Percentiles rank a stretch among this genome's conserved stretches.
These are phyloP conservation scores for Ophiocordyceps camponoti-rufipedis DNA, from an alignment of 2,329 filamentous ascomycete genomes.

Conservation along the genomic window DNA sequence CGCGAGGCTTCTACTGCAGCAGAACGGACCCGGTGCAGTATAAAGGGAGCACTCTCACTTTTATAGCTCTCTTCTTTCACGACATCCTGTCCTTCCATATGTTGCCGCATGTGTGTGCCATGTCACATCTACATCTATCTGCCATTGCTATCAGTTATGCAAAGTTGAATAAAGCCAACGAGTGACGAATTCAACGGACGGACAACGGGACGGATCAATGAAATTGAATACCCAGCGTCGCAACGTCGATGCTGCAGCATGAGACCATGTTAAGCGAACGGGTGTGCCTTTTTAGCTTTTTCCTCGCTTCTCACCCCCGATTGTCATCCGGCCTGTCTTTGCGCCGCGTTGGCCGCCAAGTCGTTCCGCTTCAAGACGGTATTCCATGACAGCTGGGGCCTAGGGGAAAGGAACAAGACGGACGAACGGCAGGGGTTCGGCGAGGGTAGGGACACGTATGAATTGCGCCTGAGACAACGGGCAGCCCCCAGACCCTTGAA, in stretches of 20 bases:
- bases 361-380: too few relatives aligned
- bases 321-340: background rate
- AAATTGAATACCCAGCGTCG: background rate
- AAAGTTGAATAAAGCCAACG: background rate
- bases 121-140: background rate
- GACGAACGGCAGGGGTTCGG: too few relatives aligned
- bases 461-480: background rate
- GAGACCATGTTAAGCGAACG: background rate
- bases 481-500: too few relatives aligned
- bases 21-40: conserved; percentile 1
- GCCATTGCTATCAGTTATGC: background rate
- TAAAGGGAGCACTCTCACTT: background rate
- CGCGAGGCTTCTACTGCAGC: conserved; percentile 16
- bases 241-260: background rate
- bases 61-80: background rate
- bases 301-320: background rate
- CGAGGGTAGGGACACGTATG: background rate
- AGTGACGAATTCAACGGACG: background rate
- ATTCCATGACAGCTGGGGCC: too few relatives aligned
- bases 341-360: background rate
- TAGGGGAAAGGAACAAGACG: too few relatives aligned
- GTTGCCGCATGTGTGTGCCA: background rate
- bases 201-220: background rate
- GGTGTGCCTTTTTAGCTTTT: background rate
- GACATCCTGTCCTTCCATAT: background rate